A percentile compares a stretch with the other conserved stretches of the same genome.
These are phyloP conservation scores for Cystobasidium tubakii DNA, from an alignment of 768 basidiomycete genomes.

Conservation along the genomic window DNA sequence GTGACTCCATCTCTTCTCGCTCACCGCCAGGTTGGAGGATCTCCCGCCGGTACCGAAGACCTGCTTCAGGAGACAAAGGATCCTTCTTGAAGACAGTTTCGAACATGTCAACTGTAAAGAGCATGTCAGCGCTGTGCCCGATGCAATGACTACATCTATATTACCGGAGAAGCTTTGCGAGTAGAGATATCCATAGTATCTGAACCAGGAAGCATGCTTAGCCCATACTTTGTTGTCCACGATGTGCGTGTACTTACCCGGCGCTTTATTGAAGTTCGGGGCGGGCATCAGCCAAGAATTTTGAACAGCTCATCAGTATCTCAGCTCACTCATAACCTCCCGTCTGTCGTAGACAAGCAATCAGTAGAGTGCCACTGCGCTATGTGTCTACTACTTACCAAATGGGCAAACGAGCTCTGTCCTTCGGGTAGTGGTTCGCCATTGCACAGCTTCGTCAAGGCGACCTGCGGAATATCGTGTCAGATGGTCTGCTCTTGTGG, in stretches of 20 bases:
- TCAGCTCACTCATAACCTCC: slow-evolving; percentile 8
- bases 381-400: slow-evolving; percentile 47
- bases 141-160: slow-evolving; percentile 22
- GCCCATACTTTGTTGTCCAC: too few species aligned
- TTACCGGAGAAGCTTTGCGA: slow-evolving; percentile 61
- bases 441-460: slow-evolving; percentile 53
- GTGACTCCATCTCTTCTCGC: slow-evolving; percentile 71
- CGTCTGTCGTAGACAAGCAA: slow-evolving; percentile 3
- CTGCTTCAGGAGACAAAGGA: slow-evolving; percentile 62
- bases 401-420: slow-evolving; percentile 70
- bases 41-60: slow-evolving; percentile 65
- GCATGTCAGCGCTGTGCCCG: neutral
- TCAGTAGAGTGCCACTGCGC: neutral
- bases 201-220: neutral
- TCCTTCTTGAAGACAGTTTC: slow-evolving; percentile 72
- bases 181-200: slow-evolving; percentile 57
- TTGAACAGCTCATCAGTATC: too few species aligned
- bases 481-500: slow-evolving; percentile 50
- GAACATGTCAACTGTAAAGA: slow-evolving; percentile 52
- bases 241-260: neutral
- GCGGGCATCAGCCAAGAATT: neutral
- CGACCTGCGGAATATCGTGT: slow-evolving; percentile 18
- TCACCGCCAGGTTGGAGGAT: slow-evolving; percentile 71
- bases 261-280: neutral
- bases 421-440: slow-evolving; percentile 59